Conservation (phyloP, 495 filamentous ascomycete species). For the Coniosporium apollinis region DNA sequence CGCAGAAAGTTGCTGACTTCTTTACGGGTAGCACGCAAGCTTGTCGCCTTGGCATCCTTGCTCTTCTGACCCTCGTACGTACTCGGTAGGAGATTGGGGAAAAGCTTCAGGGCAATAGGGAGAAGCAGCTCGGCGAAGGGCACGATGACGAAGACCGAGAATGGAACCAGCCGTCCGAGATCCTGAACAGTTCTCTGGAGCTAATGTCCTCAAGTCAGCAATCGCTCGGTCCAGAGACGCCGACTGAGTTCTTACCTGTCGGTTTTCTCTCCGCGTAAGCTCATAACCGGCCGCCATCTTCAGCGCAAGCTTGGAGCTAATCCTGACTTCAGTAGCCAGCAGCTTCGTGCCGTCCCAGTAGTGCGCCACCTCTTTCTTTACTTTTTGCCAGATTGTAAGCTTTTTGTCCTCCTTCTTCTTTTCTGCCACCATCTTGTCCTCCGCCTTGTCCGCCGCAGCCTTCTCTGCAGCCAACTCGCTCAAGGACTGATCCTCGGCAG, state of each 20-base stretch:
- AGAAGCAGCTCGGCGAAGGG: slow-evolving; percentile 94
- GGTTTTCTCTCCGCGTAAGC: slow-evolving; percentile 78
- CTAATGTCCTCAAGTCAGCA: slow-evolving; percentile 23
- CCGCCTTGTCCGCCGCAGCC: slow-evolving; percentile 24
- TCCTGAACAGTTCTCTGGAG: slow-evolving; percentile 86
- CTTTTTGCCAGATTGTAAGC: slow-evolving; percentile 72
- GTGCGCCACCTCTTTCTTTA: slow-evolving; percentile 81
- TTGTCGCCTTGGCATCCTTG: slow-evolving; percentile 73
- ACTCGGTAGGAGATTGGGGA: slow-evolving; percentile 92
- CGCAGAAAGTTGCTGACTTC: slow-evolving; percentile 87
- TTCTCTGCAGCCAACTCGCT: slow-evolving; percentile 32
- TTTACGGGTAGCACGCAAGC: slow-evolving; percentile 71
- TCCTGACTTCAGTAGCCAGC: slow-evolving; percentile 78
- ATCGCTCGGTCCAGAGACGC: background rate
- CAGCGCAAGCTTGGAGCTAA: slow-evolving; percentile 74
- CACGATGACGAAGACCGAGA: slow-evolving; percentile 92
- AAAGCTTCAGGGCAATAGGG: slow-evolving; percentile 79
- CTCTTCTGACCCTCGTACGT: slow-evolving; percentile 88
- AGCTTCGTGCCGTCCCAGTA: slow-evolving; percentile 99
- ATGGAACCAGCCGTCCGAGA: slow-evolving; percentile 81
- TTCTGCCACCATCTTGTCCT: slow-evolving; percentile 34
- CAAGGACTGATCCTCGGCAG: slow-evolving; percentile 27
- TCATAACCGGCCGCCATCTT: slow-evolving; percentile 99
- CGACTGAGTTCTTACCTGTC: slow-evolving; percentile 41
- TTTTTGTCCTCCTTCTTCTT: slow-evolving; percentile 73